Evolutionary conservation across 164 flowering plant genomes (phyloP).

Genomic region (Chimonanthus praecox): DNA sequence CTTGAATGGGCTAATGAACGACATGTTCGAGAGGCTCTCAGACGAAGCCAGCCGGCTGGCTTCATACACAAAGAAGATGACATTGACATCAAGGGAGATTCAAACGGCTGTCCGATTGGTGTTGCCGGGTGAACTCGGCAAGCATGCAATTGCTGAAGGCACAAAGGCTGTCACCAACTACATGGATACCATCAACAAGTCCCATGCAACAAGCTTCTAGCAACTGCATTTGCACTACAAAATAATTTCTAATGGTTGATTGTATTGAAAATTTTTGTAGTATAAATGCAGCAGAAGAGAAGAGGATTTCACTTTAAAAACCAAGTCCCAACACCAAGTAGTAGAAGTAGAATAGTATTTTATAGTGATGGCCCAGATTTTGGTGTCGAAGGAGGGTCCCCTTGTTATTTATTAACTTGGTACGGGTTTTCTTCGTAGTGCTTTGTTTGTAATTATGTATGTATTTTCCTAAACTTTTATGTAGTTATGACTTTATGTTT

Average conservation of each 20-base stretch:
- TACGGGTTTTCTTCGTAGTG: no score
- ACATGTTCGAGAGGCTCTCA: constrained; percentile 81
- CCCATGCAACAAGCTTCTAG: not conserved
- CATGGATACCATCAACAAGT: not conserved
- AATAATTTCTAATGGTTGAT: not conserved
- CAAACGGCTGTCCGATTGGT: constrained; percentile 73
- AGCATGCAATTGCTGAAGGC: constrained; percentile 82
- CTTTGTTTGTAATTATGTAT: no score
- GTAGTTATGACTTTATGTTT: no score
- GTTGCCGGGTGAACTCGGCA: constrained; percentile 76
- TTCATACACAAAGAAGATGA: constrained; percentile 31
- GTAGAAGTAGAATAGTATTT: no score
- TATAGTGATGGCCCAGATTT: not conserved
- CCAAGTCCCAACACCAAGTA: no score
- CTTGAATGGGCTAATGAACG: constrained; percentile 57
- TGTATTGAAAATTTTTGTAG: no score
- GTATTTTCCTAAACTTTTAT: no score
- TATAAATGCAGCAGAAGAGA: no score
- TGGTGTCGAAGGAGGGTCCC: no score
- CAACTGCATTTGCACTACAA: not conserved
- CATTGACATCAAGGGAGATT: constrained; percentile 69
- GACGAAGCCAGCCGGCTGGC: constrained; percentile 47
- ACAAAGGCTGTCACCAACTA: constrained; percentile 51
- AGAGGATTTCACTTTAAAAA: no score
- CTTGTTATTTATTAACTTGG: no score